Percentiles rank a stretch among this genome's conserved stretches.
phyloP scores from a whole-genome alignment of 1,284 basidiomycete species.

The Malassezia sympodialis region DNA sequence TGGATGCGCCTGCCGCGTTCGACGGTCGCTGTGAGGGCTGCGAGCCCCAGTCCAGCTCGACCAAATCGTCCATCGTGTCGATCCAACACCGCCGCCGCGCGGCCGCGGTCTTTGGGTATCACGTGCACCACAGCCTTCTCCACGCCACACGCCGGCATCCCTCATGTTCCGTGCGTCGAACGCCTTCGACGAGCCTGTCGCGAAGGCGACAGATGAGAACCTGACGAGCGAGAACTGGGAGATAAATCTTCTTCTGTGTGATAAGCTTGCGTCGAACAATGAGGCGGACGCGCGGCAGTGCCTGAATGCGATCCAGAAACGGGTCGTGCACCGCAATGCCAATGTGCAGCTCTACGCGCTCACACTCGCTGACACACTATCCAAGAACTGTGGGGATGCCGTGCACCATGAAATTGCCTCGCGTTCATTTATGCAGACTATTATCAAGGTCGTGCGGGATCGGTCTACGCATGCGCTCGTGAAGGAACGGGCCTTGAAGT shows the following conservation, averaged over 20 bases:
- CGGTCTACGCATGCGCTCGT: conserved; percentile 85
- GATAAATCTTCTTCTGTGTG: conserved; percentile 83
- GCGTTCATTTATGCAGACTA: conserved; percentile 74
- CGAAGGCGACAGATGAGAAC: conserved; percentile 88
- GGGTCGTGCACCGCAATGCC: conserved; percentile 81
- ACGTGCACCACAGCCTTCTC: not conserved
- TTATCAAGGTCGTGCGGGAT: conserved; percentile 77
- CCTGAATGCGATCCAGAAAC: conserved; percentile 73
- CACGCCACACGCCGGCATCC: not conserved
- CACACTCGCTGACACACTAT: conserved; percentile 49
- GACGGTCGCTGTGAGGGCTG: not conserved
- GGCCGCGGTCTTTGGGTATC: not conserved
- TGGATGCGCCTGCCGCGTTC: not conserved
- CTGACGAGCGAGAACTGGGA: conserved; percentile 92
- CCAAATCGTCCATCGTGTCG: conserved; percentile 40
- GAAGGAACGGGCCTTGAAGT: conserved; percentile 60
- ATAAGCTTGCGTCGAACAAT: conserved; percentile 84
- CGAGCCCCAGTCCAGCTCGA: conserved; percentile 36
- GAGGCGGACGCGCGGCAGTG: conserved; percentile 67
- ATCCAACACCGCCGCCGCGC: not conserved
- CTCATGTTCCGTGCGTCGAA: conserved; percentile 53
- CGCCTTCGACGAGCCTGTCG: conserved; percentile 87
- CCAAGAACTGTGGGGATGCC: conserved; percentile 76
- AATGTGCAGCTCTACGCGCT: conserved; percentile 93
- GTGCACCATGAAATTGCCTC: conserved; percentile 79